Evolutionary conservation across 2,329 filamentous ascomycete genomes (phyloP), one percentile per base, ranked within the genome.

Genomic region (Sporothrix variecibatus): DNA sequence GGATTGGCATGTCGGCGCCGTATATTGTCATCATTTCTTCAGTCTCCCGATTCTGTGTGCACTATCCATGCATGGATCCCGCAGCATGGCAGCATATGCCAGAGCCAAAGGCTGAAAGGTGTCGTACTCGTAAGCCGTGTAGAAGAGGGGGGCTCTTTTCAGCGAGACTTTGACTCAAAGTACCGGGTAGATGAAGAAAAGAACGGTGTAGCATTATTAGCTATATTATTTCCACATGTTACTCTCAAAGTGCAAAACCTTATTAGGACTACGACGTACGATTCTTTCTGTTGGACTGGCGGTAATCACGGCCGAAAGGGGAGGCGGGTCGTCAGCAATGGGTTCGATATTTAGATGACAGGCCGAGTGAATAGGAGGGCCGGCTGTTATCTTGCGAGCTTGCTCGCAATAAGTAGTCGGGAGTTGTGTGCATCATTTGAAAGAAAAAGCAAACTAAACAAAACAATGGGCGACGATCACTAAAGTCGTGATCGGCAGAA

Each of bases 31-130:
- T 56, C 12, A 23, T 12, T 12, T 26, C 31, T 15, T 34, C 28
- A 20, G 26, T 20, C 56, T 34, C 56, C 15, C 15, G 28, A 34
- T 20, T 9, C 15, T 60, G 8, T 34, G 15, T 4, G 15, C 28
- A 28, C 28, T 26, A 65, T 43, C 23, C 20, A 38, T 64, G 60
- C 31, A 43, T 49, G 34, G 34, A 43, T 65, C 38, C 38, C 43
- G 60, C 38, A 26, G n/a, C 60, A 64, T 64, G 60, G 31, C 34
- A 65, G 43, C 60, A 65, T 43, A 11, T 28, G 51, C 60, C 60
- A 65, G 34, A n/a, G 17, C 20, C 31, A 23, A 31, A 23, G 58
- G 58, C 58, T 43, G 8, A 2, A 43, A 43, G 40, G 40, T 12
- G 15, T 17, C 53, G 49, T 23, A 31, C 31, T 7, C 31, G 34